phyloP scores from a whole-genome alignment of 1,284 basidiomycete species.

The Chondrostereum purpureum region DNA sequence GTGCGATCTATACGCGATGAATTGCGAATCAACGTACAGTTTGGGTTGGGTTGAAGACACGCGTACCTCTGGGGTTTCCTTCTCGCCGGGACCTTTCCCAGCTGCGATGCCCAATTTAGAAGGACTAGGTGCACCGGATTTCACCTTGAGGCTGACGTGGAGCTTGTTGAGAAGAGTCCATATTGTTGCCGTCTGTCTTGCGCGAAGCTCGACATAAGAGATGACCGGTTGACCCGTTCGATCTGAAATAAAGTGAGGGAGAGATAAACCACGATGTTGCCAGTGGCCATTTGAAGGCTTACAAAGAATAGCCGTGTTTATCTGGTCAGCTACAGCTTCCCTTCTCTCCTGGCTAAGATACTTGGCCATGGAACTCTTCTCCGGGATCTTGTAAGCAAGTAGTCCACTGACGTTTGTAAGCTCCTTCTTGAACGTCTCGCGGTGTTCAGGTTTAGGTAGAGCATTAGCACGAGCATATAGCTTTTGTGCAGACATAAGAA shows the following conservation, averaged over 20 bases:
- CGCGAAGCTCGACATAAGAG: conserved; percentile 54
- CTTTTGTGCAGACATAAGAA: conserved; percentile 56
- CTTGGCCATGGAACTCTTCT: conserved; percentile 57
- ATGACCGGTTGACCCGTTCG: conserved; percentile 42
- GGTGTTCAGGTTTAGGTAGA: conserved; percentile 47
- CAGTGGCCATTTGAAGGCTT: conserved; percentile 22
- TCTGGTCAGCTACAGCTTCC: conserved; percentile 76
- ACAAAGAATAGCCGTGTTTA: conserved; percentile 82
- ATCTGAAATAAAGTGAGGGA: conserved; percentile 30
- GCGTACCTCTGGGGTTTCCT: conserved; percentile 1
- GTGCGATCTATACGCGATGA: background rate
- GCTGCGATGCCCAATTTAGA: conserved; percentile 22
- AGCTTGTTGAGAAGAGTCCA: conserved; percentile 50
- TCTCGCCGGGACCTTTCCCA: background rate
- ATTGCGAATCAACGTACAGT: background rate
- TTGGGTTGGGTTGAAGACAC: too few species aligned
- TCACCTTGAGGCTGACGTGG: conserved; percentile 38
- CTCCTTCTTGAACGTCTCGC: conserved; percentile 58
- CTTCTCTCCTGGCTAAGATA: conserved; percentile 71
- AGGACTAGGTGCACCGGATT: conserved; percentile 36
- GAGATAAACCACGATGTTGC: conserved; percentile 5
- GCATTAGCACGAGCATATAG: conserved; percentile 49
- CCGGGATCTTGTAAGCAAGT: conserved; percentile 71
- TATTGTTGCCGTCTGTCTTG: conserved; percentile 52
- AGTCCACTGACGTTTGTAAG: conserved; percentile 67